Base-by-base conservation (phyloP, 1,139 yeast genomes). In the Hyphopichia khmerensis region DNA sequence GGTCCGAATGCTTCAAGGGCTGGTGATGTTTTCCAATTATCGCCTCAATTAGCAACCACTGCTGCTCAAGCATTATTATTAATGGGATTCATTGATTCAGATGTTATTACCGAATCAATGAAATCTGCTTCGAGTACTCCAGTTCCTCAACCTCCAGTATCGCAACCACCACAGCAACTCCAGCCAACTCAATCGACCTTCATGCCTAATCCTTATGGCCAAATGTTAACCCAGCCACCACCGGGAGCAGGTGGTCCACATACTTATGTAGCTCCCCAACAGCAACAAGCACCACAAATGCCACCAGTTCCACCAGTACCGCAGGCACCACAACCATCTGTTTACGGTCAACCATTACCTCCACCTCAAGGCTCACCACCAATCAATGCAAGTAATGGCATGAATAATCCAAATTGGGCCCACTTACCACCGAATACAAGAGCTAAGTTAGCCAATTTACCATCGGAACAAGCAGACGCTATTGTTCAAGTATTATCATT, bases 61-160 rank as follows among this genome's bases (percentile, higher is more conserved):
- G 81, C 87, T 0, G 80, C 90, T 0, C 93, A 86, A 57, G 87
- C 89, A 2, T 67, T 86, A 47, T 60, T 85, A n/a, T 68, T 84
- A 38, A 84, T 85, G 91, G 95, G 93, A 0, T 72, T 85, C 39
- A 79, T 85, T 27, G 87, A 84, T 57, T 71, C 75, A 34, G 82
- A 80, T 34, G 84, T 83, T 16, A 80, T 85, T 23, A 70, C 74
- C 31, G 77, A 72, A 45, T 63, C 77, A 17, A 68, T 68, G 67
- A 66, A 65, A 35, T 52, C 65, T 4, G 67, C 65, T 1, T 36
- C 65, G 2, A 52, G 59, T 2, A 59, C 65, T 4, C 64, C 62
- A 33, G 47, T 52, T 9, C 48, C 51, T 2, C 50, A 44, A 14
- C 48, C 44, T 11, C 43, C 38, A 29, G 48, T 40, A 15, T 52